Evolutionary conservation across 1,284 basidiomycete genomes (phyloP), one percentile per base, ranked within the genome.

Genomic region (Pseudozyma thailandica): DNA sequence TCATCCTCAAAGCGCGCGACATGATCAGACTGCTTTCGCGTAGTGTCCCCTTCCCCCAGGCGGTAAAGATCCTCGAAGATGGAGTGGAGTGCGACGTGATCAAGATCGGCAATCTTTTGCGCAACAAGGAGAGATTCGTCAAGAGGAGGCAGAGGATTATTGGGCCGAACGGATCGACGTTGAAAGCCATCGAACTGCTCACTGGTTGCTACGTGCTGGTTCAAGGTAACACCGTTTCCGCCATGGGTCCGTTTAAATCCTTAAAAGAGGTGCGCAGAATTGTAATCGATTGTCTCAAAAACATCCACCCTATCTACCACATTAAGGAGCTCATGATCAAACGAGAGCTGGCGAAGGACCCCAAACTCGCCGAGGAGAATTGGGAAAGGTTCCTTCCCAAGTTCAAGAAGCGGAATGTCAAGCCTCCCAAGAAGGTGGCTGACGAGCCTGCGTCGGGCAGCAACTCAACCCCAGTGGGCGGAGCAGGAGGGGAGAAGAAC

Each of bases 241-340:
- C 93, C 3, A 98, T 98, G 94, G 96, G 96, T 2, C 90, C 91
- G 0, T 93, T 91, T 85, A 97, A 95, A 83, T 90, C 91, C 0
- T 85, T 99, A 37, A 98, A 98, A 83, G 94, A 98, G 83, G 95
- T 98, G 4, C 88, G 96, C 55, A 85, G 94, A 60, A 97, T 98
- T 75, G 89, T 99, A 26, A 84, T 98, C 49, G 96, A 99, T 83
- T 99, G 96, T 85, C 96, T 99, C 93, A 95, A 92, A 85, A 99
- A 99, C 82, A 91, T 98, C 50, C 96, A 99, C 81, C 96, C 96
- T 3, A 98, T 99, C 81, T 99, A 99, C 83, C 90, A 94, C 74
- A 99, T 99, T 85, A 99, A 99, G 84, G 96, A 98, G 85, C 88
- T 99, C 45, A 99, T 99, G 96, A 95, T 99, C 80, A 91, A 93